A percentile compares a stretch with the other conserved stretches of the same genome.
Evolutionary conservation across 2,329 filamentous ascomycete genomes (phyloP).

Genomic region (Tolypocladium amazonense): DNA sequence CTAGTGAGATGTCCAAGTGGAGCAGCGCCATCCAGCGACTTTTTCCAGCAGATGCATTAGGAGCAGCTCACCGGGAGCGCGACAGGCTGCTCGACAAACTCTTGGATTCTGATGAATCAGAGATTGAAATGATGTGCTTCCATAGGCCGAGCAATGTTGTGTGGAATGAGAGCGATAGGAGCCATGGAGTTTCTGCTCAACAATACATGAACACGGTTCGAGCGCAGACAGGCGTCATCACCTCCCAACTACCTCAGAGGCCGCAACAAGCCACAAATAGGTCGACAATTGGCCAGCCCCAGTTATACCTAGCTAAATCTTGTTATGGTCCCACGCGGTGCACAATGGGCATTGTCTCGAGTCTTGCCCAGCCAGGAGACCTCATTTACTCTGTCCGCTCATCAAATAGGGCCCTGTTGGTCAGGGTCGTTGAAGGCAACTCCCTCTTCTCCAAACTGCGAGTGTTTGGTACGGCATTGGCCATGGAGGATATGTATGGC

Average conservation of each 20-base stretch:
- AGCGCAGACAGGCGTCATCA: background rate
- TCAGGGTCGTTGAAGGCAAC: background rate
- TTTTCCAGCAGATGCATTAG: background rate
- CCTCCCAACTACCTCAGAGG: background rate
- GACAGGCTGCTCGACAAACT: background rate
- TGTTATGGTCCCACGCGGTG: background rate
- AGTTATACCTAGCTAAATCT: background rate
- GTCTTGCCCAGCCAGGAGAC: background rate
- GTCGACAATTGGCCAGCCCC: background rate
- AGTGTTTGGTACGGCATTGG: background rate
- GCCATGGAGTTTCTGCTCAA: background rate
- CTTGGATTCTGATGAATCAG: background rate
- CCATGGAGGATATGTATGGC: background rate
- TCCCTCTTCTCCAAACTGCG: background rate
- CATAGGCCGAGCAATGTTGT: background rate
- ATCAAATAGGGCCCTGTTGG: background rate
- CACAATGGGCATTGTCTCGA: background rate
- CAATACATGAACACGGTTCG: background rate
- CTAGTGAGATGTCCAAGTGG: background rate
- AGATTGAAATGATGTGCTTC: background rate
- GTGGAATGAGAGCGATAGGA: background rate
- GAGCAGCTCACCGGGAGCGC: background rate
- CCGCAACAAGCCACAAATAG: background rate
- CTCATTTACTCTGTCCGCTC: background rate
- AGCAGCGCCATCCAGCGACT: background rate